Conservation (phyloP, 2,329 filamentous ascomycete genomes). For the Aspergillus ochraceoroseus region DNA sequence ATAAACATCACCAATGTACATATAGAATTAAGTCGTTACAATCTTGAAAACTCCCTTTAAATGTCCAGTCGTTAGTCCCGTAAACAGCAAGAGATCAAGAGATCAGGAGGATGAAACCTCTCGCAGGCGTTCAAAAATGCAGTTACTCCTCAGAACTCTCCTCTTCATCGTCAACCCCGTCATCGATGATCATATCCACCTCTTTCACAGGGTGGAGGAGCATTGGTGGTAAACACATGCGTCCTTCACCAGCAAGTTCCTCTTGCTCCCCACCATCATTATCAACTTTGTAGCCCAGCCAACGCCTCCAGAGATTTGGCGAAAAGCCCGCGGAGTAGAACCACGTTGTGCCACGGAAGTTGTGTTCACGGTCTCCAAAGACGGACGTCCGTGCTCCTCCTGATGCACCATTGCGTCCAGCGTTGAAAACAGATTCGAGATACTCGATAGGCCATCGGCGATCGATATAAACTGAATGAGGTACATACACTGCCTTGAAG, state of each 20-base stretch:
- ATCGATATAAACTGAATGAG: slow-evolving; percentile 84
- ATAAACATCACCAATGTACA: too few relatives aligned
- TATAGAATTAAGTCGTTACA: too few relatives aligned
- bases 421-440: slow-evolving; percentile 74
- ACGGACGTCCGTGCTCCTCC: slow-evolving; percentile 69
- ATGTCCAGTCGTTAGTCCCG: too few relatives aligned
- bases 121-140: too few relatives aligned
- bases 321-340: slow-evolving; percentile 86
- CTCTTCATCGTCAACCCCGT: slow-evolving; percentile 20
- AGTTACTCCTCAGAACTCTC: too few relatives aligned
- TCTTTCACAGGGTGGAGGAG: slow-evolving; percentile 83
- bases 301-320: slow-evolving; percentile 73
- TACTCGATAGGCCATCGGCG: slow-evolving; percentile 78
- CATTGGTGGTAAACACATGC: slow-evolving; percentile 90
- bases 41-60: too few relatives aligned
- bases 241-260: slow-evolving; percentile 67
- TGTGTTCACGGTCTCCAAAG: slow-evolving; percentile 82
- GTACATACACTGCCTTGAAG: slow-evolving; percentile 84
- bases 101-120: too few relatives aligned
- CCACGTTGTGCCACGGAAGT: slow-evolving; percentile 81
- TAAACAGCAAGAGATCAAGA: too few relatives aligned
- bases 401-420: slow-evolving; percentile 65
- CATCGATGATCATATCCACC: slow-evolving; percentile 53
- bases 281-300: slow-evolving; percentile 76
- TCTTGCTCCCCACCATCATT: slow-evolving; percentile 73